Evolutionary conservation across 192 early-diverging fungal genomes (phyloP).

Genomic region (Gaertneriomyces sp.): DNA sequence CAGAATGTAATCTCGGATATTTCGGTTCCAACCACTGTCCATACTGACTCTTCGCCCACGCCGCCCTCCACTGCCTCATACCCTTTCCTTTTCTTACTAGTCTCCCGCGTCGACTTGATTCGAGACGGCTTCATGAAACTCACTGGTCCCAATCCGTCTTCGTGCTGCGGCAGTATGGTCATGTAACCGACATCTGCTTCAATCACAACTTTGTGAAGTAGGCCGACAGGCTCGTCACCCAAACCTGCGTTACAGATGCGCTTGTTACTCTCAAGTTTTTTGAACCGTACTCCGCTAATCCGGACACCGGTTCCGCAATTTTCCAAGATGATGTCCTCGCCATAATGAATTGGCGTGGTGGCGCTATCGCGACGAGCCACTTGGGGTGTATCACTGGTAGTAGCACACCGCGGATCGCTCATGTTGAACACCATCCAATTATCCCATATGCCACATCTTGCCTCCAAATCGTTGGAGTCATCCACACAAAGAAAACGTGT

Average conservation of each 20-base stretch:
- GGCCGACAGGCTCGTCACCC: constrained; percentile 79
- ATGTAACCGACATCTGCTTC: constrained; percentile 52
- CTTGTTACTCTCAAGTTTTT: constrained; percentile 64
- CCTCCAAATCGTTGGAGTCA: constrained; percentile 27
- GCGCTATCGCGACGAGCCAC: background rate
- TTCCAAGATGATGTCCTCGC: constrained; percentile 83
- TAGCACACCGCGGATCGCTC: constrained; percentile 67
- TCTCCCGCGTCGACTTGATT: too few relatives aligned
- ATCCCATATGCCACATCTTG: constrained; percentile 73
- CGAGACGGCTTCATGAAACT: too few relatives aligned
- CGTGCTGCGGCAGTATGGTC: background rate
- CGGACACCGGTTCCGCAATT: constrained; percentile 83
- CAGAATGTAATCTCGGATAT: too few relatives aligned
- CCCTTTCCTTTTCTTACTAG: constrained; percentile 12
- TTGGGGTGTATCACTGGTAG: constrained; percentile 25
- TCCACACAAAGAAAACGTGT: constrained; percentile 80
- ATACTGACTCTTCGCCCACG: background rate
- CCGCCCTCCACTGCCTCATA: constrained; percentile 10
- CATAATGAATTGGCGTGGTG: constrained; percentile 50
- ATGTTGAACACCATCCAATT: constrained; percentile 83
- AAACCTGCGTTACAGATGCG: background rate
- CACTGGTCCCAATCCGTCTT: background rate
- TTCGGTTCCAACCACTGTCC: background rate
- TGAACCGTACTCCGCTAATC: constrained; percentile 75
- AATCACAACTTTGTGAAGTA: constrained; percentile 88